A percentile compares a stretch with the other conserved stretches of the same genome.
Conservation (phyloP, 2,329 filamentous ascomycete species). For the Xylariaceae sp. region DNA sequence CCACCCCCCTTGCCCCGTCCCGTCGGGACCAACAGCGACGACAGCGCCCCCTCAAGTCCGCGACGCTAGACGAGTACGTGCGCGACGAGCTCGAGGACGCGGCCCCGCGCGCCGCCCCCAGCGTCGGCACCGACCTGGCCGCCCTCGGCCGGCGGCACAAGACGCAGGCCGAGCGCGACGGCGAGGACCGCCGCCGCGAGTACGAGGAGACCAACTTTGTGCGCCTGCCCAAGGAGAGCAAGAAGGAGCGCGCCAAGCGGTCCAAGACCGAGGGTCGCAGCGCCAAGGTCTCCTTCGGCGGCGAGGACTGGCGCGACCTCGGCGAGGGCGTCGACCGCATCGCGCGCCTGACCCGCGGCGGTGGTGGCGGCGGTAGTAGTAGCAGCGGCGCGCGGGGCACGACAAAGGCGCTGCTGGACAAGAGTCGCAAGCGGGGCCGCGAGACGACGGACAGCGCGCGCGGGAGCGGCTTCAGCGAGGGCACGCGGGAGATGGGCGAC, state of each 20-base stretch:
- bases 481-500: conserved; percentile 57
- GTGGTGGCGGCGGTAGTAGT: conserved; percentile 46
- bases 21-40: conserved; percentile 22
- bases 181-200: conserved; percentile 68
- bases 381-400: too few relatives aligned
- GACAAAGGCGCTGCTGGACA: conserved; percentile 62
- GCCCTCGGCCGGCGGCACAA: conserved; percentile 72
- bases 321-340: conserved; percentile 83
- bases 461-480: conserved; percentile 46
- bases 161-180: conserved; percentile 65
- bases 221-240: conserved; percentile 75
- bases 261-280: conserved; percentile 41
- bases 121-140: conserved; percentile 83
- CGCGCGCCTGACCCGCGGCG: conserved; percentile 69
- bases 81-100: conserved; percentile 66
- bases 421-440: conserved; percentile 72
- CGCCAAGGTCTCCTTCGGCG: conserved; percentile 65
- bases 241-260: conserved; percentile 73
- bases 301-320: conserved; percentile 86
- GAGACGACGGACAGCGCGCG: conserved; percentile 63
- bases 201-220: conserved; percentile 94
- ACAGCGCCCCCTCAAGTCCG: conserved; percentile 62
- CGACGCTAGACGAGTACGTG: conserved; percentile 88
- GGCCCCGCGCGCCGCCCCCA: conserved; percentile 77
- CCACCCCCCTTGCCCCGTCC: conserved; percentile 55